Evolutionary conservation across 257 asterid species (phyloP).

Genomic region (Penstemon davidsonii): DNA sequence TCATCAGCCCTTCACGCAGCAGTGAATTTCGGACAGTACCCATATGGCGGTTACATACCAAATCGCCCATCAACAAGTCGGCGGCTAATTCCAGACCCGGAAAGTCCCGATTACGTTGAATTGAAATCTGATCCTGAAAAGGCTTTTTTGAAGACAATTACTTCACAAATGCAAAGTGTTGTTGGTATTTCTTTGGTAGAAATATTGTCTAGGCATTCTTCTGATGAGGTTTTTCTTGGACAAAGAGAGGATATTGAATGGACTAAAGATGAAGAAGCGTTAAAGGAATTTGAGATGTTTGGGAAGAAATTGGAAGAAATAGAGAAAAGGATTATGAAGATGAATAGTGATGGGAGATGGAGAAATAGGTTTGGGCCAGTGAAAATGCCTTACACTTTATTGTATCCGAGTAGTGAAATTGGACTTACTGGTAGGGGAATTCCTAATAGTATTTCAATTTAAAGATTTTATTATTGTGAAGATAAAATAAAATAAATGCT

Average conservation of each 20-base stretch:
- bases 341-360: constrained; percentile 50
- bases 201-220: constrained; percentile 66
- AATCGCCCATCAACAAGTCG: constrained; percentile 71
- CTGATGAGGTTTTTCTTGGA: constrained; percentile 68
- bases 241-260: constrained; percentile 60
- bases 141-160: constrained; percentile 62
- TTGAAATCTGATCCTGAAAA: constrained; percentile 59
- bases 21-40: constrained; percentile 66
- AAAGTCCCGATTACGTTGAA: constrained; percentile 62
- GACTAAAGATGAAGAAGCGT: constrained; percentile 53
- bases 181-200: constrained; percentile 68
- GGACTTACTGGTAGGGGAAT: constrained; percentile 78
- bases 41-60: constrained; percentile 64
- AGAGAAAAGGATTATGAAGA: constrained; percentile 41
- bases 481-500: no score
- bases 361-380: constrained; percentile 67
- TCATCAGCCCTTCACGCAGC: constrained; percentile 87
- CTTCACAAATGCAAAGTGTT: constrained; percentile 53
- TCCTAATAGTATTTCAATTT: constrained; percentile 70
- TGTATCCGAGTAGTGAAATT: constrained; percentile 50
- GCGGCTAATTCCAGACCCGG: constrained; percentile 59
- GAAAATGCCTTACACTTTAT: constrained; percentile 67
- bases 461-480: neutral
- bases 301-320: constrained; percentile 46
- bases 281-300: constrained; percentile 53